phyloP scores from a whole-genome alignment of 805 yeast species.

The Metschnikowia lochheadii region DNA sequence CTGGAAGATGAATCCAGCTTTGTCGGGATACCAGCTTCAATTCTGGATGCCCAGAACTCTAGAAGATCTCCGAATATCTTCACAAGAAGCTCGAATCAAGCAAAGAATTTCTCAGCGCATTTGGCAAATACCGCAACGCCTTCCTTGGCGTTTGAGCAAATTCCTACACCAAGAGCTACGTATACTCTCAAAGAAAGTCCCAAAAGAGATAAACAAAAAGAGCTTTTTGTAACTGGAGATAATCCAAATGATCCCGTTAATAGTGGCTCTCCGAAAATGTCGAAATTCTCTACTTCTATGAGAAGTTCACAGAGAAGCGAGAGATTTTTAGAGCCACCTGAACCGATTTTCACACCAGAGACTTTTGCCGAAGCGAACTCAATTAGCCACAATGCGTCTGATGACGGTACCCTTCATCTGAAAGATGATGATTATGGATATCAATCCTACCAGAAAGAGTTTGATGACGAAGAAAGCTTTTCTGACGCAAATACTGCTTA shows the following conservation, averaged over 20 bases:
- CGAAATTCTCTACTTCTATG: slow-evolving; percentile 25
- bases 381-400: slow-evolving; percentile 21
- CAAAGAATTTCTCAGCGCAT: slow-evolving; percentile 5
- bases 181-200: slow-evolving; percentile 69
- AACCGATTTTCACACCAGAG: slow-evolving; percentile 59
- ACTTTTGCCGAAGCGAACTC: slow-evolving; percentile 58
- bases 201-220: slow-evolving; percentile 47
- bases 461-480: slow-evolving; percentile 31
- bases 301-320: slow-evolving; percentile 40
- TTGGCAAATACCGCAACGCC: slow-evolving; percentile 9
- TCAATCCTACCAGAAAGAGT: slow-evolving; percentile 34
- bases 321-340: slow-evolving; percentile 57
- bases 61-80: slow-evolving; percentile 44
- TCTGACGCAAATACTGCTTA: slow-evolving; percentile 28
- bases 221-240: slow-evolving; percentile 43
- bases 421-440: slow-evolving; percentile 28
- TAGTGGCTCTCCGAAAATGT: slow-evolving; percentile 34
- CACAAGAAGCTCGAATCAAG: slow-evolving; percentile 32
- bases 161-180: slow-evolving; percentile 55
- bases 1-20: slow-evolving; percentile 23
- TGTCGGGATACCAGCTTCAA: slow-evolving; percentile 28
- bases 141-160: slow-evolving; percentile 7
- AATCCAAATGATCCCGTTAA: slow-evolving; percentile 23
- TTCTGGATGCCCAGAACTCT: slow-evolving; percentile 22
- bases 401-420: slow-evolving; percentile 31